Conservation (phyloP, 208 protist species). For the Trypanosoma vivax region DNA sequence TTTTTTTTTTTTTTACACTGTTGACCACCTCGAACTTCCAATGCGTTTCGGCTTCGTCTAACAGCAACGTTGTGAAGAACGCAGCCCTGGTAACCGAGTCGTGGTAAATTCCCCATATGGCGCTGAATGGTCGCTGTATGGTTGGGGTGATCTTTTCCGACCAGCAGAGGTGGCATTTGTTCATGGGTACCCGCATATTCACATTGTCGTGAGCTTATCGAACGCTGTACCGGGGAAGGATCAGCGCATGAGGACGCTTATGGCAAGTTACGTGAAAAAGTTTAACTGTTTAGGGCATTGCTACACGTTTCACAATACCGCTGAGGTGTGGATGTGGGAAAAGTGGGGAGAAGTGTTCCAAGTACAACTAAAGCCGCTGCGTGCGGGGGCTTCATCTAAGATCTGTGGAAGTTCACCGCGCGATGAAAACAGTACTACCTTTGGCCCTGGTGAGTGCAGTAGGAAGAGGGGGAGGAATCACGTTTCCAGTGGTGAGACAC, state of each 20-base stretch:
- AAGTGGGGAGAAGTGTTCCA: constrained; percentile 43
- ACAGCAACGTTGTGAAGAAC: constrained; percentile 30
- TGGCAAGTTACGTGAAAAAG: constrained; percentile 44
- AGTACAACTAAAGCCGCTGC: constrained; percentile 7
- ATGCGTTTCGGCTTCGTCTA: no score
- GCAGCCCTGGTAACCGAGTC: constrained; percentile 27
- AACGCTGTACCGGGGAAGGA: constrained; percentile 57
- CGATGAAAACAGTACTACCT: no score
- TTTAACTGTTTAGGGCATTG: constrained; percentile 79
- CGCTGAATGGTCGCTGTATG: constrained; percentile 22
- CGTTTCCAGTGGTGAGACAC: no score
- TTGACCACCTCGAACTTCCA: no score
- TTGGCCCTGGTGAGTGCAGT: no score
- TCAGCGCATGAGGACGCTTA: constrained; percentile 47
- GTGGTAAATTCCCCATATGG: constrained; percentile 69
- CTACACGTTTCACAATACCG: constrained; percentile 62
- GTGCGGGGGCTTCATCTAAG: background rate
- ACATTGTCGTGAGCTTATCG: constrained; percentile 73
- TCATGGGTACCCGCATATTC: constrained; percentile 31
- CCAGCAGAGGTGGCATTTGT: constrained; percentile 23
- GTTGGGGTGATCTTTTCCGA: constrained; percentile 59
- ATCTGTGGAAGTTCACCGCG: no score
- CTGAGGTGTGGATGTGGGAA: constrained; percentile 37
- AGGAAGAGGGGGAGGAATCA: no score
- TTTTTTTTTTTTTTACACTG: no score